Evolutionary conservation across 2,329 filamentous ascomycete genomes (phyloP).

Genomic region (Colletotrichum brevisporum): DNA sequence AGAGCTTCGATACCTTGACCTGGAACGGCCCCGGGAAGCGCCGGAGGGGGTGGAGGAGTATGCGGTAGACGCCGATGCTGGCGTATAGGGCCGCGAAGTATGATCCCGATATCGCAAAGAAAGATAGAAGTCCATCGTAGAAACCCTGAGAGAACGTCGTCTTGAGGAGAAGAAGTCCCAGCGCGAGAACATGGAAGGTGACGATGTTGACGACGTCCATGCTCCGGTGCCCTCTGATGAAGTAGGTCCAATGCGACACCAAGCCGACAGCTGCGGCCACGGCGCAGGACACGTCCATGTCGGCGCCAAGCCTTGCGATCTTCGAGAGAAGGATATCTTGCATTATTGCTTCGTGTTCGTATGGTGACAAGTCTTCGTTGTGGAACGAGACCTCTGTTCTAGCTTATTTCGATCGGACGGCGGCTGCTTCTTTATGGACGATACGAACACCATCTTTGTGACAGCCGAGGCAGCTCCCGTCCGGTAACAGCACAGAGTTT

Average conservation of each 20-base stretch:
- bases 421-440: too few relatives aligned
- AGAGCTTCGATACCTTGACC: constrained; percentile 40
- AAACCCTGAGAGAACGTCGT: constrained; percentile 2
- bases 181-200: constrained; percentile 8
- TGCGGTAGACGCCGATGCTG: constrained; percentile 43
- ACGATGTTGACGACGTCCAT: constrained; percentile 8
- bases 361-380: too few relatives aligned
- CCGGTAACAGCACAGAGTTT: too few relatives aligned
- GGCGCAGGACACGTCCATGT: constrained; percentile 7
- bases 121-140: neutral
- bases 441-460: too few relatives aligned
- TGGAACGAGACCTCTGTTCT: too few relatives aligned
- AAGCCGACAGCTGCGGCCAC: constrained; percentile 26
- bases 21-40: constrained; percentile 40
- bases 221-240: constrained; percentile 21
- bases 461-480: too few relatives aligned
- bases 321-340: neutral
- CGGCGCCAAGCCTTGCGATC: neutral
- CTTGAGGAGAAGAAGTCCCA: constrained; percentile 11
- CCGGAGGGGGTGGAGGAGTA: constrained; percentile 41
- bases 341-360: neutral
- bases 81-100: constrained; percentile 45
- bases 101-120: constrained; percentile 14
- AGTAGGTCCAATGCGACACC: constrained; percentile 36
- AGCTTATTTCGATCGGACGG: too few relatives aligned